phyloP scores from a whole-genome alignment of 1,284 basidiomycete genomes.

The Fomes fomentarius region DNA sequence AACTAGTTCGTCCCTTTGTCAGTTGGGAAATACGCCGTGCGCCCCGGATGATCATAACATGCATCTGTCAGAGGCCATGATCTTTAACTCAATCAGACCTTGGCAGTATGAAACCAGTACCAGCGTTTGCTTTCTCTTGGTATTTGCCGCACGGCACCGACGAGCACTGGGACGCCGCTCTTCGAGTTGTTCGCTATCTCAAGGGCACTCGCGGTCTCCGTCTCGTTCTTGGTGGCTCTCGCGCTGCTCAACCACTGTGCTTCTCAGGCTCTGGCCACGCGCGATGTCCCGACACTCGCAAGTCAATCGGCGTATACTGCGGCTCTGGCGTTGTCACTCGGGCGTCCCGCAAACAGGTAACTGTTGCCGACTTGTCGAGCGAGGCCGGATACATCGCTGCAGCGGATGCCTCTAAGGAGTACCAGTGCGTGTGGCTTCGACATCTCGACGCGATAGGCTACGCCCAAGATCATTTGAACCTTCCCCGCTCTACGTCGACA shows the following conservation, averaged over 20 bases:
- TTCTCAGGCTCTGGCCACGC: constrained; percentile 42
- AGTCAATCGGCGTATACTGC: constrained; percentile 31
- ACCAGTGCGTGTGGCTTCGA: constrained; percentile 28
- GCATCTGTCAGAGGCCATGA: background rate
- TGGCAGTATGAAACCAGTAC: background rate
- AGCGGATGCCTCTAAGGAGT: constrained; percentile 24
- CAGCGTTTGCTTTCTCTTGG: background rate
- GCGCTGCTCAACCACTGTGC: constrained; percentile 30
- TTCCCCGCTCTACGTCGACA: constrained; percentile 12
- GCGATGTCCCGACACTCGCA: constrained; percentile 10
- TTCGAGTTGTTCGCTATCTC: constrained; percentile 31
- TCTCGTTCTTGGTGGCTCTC: constrained; percentile 23
- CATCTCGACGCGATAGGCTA: constrained; percentile 7
- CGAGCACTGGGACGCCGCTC: constrained; percentile 28
- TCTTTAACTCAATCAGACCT: background rate
- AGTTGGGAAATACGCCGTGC: background rate
- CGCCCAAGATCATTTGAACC: background rate
- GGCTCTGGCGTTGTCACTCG: constrained; percentile 33
- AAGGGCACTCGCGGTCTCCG: constrained; percentile 22
- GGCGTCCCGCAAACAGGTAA: constrained; percentile 34
- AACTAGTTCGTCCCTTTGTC: too few relatives aligned
- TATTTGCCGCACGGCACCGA: background rate
- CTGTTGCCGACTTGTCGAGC: constrained; percentile 32
- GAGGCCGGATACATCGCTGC: constrained; percentile 34
- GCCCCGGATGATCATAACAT: background rate